Conservation (phyloP, 2,329 filamentous ascomycete genomes). For the Pezicula radicicola region DNA sequence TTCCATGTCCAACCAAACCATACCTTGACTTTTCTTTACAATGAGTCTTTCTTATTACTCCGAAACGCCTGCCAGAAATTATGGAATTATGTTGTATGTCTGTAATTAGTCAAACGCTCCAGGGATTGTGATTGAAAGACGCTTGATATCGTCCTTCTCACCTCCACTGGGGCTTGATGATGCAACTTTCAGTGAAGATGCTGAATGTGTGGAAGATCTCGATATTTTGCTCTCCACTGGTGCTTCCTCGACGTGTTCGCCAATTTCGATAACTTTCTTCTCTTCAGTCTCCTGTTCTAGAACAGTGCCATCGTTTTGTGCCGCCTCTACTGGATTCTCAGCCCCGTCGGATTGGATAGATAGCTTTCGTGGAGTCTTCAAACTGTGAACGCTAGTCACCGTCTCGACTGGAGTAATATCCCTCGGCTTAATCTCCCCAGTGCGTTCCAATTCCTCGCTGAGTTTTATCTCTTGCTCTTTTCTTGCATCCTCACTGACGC, state of each 20-base stretch:
- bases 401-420: conserved; percentile 24
- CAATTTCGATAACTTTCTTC: neutral
- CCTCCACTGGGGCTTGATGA: conserved; percentile 12
- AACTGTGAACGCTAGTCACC: conserved; percentile 3
- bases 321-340: conserved; percentile 4
- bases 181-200: conserved; percentile 13
- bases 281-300: conserved; percentile 2
- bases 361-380: conserved; percentile 1
- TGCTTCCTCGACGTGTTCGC: neutral
- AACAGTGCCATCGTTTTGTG: conserved; percentile 11
- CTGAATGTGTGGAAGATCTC: conserved; percentile 19
- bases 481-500: conserved; percentile 24
- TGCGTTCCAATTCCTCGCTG: conserved; percentile 24
- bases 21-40: too few species aligned
- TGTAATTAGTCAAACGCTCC: conserved; percentile 19
- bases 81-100: neutral
- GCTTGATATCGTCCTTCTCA: conserved; percentile 26
- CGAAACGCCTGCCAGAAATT: too few species aligned
- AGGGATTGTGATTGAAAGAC: conserved; percentile 36
- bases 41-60: too few species aligned
- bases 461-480: conserved; percentile 24
- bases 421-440: conserved; percentile 24
- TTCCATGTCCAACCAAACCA: too few species aligned
- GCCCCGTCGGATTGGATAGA: neutral
- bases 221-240: conserved; percentile 6